Evolutionary conservation across 2,329 filamentous ascomycete genomes (phyloP), one percentile per base, ranked within the genome.

Genomic region (Colletotrichum sp.): DNA sequence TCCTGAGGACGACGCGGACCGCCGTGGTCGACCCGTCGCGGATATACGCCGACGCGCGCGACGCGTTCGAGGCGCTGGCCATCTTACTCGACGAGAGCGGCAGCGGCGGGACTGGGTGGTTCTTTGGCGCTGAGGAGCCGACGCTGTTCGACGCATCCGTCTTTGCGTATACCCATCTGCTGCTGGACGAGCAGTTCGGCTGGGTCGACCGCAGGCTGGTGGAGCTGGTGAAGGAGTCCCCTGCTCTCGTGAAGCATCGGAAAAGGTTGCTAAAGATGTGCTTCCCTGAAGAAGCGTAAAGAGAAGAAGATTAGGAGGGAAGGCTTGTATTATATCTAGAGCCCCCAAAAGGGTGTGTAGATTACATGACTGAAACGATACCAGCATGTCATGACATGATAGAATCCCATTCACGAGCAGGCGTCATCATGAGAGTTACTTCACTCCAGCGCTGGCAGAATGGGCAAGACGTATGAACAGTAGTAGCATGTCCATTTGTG

Each of bases 131-230:
- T 82, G 83, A 73, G 67, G 84, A 34, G 82, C 95, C 96, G 0
- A 92, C 93, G 0, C 82, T 96, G 28, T 96, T 99, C 80, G 97
- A 99, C 85, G 96, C 96, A 8, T 92, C 92, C 70, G 91, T 99
- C 3, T 99, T 98, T 85, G 93, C 95, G 5, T 99, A 98, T 84
- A 96, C 95, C 1, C 92, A 98, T 83, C 87, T 98, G 67, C 87
- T 99, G 68, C 85, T 98, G 68, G 92, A 94, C 76, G 89, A 92
- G 81, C 76, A 77, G 9, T 78, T 95, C 78, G 87, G 85, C 2
- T 96, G 95, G 94, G 87, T 86, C 75, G 91, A 95, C 72, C 89
- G 89, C 76, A 87, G 88, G 69, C 85, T 98, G 68, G 87, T 84
- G 16, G 88, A 90, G 71, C 85, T 90, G 67, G 81, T 98, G 74